Percentiles rank a stretch among this genome's conserved stretches.
These are phyloP conservation scores for Monosporozyma aerobia DNA, from an alignment of 805 yeast genomes.

Conservation along the genomic window DNA sequence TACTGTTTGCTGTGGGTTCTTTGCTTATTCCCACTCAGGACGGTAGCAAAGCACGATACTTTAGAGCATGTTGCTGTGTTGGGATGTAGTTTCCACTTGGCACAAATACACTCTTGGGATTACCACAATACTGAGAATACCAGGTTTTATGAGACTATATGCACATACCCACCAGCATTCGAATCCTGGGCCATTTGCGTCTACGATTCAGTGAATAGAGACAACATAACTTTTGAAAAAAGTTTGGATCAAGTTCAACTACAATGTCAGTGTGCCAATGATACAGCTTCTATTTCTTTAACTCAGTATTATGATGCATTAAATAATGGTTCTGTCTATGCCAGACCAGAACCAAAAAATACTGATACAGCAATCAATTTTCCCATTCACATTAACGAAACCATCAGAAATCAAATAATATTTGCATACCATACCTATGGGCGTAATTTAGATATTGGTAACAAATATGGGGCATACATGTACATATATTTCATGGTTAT, in stretches of 20 bases:
- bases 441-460: constrained; percentile 15
- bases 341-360: neutral
- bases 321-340: constrained; percentile 12
- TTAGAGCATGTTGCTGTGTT: constrained; percentile 15
- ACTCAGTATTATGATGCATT: constrained; percentile 7
- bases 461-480: constrained; percentile 8
- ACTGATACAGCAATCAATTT: constrained; percentile 1
- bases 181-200: constrained; percentile 19
- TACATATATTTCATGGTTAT: constrained; percentile 11
- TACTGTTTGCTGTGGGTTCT: neutral
- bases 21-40: neutral
- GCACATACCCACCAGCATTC: constrained; percentile 18
- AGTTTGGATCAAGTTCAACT: constrained; percentile 7
- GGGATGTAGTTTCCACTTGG: constrained; percentile 15
- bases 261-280: neutral
- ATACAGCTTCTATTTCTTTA: neutral
- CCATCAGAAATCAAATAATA: constrained; percentile 5
- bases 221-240: constrained; percentile 8
- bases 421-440: constrained; percentile 14
- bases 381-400: constrained; percentile 10
- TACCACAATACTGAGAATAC: constrained; percentile 3
- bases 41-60: constrained; percentile 6
- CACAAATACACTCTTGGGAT: constrained; percentile 12
- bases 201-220: constrained; percentile 10
- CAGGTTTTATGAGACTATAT: constrained; percentile 11